Evolutionary conservation across 2,329 filamentous ascomycete genomes (phyloP).

Genomic region (Diplocarpon rosae): DNA sequence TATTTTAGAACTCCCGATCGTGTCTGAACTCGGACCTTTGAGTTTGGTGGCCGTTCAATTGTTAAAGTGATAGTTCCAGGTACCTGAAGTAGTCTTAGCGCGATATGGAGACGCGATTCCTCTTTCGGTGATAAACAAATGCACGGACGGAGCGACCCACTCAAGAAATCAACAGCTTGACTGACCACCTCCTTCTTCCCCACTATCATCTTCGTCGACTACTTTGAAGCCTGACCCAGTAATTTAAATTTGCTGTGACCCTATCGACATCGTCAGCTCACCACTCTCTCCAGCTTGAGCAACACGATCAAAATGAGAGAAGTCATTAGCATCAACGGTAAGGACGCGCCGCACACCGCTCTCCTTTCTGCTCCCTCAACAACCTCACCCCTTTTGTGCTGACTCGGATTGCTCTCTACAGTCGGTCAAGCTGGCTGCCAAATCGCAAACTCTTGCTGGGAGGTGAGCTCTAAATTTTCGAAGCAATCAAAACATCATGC

Average conservation of each 20-base stretch:
- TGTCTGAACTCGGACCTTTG: too few species aligned
- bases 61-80: too few species aligned
- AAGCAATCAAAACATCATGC: slow-evolving; percentile 15
- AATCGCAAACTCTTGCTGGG: slow-evolving; percentile 99
- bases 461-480: slow-evolving; percentile 61
- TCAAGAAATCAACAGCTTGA: slow-evolving; percentile 14
- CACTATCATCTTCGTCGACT: slow-evolving; percentile 17
- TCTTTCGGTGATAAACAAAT: too few species aligned
- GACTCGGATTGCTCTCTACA: slow-evolving; percentile 34
- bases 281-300: slow-evolving; percentile 8
- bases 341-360: slow-evolving; percentile 34
- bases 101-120: too few species aligned
- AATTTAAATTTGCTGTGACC: slow-evolving; percentile 18
- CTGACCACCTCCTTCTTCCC: slow-evolving; percentile 12
- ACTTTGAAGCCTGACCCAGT: slow-evolving; percentile 11
- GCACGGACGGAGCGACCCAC: slow-evolving; percentile 3
- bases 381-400: slow-evolving; percentile 17
- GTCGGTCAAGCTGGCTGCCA: slow-evolving; percentile 99
- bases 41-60: too few species aligned
- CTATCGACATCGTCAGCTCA: slow-evolving; percentile 8
- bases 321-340: slow-evolving; percentile 99
- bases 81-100: too few species aligned
- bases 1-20: too few species aligned
- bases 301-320: slow-evolving; percentile 74
- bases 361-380: slow-evolving; percentile 24